A percentile compares a stretch with the other conserved stretches of the same genome.
phyloP scores from a whole-genome alignment of 495 filamentous ascomycete genomes.

The Talaromyces wortmannii region DNA sequence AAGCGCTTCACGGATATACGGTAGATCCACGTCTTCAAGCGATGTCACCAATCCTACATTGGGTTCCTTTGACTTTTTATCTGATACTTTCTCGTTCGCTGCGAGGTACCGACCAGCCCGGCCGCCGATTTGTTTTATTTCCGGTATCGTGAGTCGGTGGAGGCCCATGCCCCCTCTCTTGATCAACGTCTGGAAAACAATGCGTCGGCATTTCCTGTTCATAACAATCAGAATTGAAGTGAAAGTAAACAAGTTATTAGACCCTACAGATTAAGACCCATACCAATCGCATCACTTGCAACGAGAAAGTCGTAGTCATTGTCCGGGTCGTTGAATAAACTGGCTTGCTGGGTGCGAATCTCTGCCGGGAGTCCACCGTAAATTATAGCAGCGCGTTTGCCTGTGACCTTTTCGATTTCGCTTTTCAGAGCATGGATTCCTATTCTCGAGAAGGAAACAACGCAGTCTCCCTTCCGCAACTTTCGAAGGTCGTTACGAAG shows the following conservation, averaged over 20 bases:
- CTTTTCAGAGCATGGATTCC: conserved; percentile 74
- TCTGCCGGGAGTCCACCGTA: conserved; percentile 92
- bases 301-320: conserved; percentile 93
- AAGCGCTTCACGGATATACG: conserved; percentile 56
- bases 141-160: conserved; percentile 54
- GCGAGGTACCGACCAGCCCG: conserved; percentile 85
- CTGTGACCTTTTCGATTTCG: conserved; percentile 69
- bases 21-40: conserved; percentile 64
- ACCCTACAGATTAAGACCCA: conserved; percentile 84
- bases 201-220: conserved; percentile 70
- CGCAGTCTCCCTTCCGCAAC: conserved; percentile 82
- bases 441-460: conserved; percentile 78
- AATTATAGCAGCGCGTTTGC: conserved; percentile 78
- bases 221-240: not conserved
- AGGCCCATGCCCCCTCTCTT: conserved; percentile 55
- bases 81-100: conserved; percentile 39
- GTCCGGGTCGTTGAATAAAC: conserved; percentile 86
- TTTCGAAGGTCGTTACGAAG: conserved; percentile 54
- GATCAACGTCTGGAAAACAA: conserved; percentile 73
- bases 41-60: conserved; percentile 74
- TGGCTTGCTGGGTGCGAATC: conserved; percentile 83
- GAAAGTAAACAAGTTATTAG: not conserved
- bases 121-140: conserved; percentile 92
- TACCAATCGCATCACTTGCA: conserved; percentile 94
- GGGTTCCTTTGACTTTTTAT: conserved; percentile 9